phyloP scores from a whole-genome alignment of 441 rosid genomes.

The Bocquillonia castaneifolia region DNA sequence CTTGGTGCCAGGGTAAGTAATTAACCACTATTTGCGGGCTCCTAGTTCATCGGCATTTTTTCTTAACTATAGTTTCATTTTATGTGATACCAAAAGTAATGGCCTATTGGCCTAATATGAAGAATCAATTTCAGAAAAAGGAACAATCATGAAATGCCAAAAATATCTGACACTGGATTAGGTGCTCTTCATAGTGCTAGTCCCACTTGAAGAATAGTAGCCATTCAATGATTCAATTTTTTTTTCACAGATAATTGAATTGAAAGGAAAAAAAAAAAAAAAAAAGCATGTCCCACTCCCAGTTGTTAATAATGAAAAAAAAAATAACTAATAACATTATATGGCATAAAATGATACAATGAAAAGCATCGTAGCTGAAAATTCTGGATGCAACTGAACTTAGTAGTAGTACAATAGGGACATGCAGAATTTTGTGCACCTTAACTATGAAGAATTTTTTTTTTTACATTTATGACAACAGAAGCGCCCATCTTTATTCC shows the following conservation, averaged over 20 bases:
- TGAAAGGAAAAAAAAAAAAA: background rate
- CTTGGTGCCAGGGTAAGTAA: background rate
- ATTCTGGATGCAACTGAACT: no score
- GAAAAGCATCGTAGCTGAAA: no score
- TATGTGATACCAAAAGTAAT: background rate
- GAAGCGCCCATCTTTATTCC: background rate
- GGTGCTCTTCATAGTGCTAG: background rate
- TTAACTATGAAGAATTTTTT: no score
- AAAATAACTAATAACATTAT: background rate
- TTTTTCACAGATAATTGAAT: background rate
- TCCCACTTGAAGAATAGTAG: background rate
- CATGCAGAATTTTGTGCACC: no score
- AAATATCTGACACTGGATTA: background rate
- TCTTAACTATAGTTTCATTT: background rate
- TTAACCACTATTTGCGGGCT: background rate
- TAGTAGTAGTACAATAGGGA: no score
- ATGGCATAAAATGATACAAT: no score
- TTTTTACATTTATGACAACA: no score
- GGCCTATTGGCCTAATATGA: background rate
- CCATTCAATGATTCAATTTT: background rate
- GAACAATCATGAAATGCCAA: background rate
- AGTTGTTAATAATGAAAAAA: background rate
- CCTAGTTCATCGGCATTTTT: background rate
- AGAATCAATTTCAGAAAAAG: constrained; percentile 3
- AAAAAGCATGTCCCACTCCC: no score